Evolutionary conservation across 2,329 filamentous ascomycete genomes (phyloP), one percentile per base, ranked within the genome.

Genomic region (Didymella exigua): DNA sequence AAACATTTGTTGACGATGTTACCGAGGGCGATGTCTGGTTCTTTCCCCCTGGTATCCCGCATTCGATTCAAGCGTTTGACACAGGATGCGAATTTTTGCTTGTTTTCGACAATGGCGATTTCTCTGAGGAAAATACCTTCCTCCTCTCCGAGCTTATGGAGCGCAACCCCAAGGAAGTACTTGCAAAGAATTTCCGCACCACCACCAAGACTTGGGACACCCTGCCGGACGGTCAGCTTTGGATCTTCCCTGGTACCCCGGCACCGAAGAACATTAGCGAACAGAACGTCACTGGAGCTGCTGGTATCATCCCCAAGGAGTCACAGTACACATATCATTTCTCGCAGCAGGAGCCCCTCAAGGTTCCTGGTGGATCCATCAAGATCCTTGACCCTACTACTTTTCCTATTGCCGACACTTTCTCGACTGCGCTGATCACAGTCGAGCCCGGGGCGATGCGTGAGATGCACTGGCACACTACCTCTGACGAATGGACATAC

Each of bases 391-490:
- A 87, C 62, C 78, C 82, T 0, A 67, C 72, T 0, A 84, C 79
- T 1, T 87, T 87, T 71, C 85, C 85, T 5, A 74, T 85, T 24
- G 82, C 85, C 0, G 69, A 67, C 10, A 78, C 77, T 50, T 85
- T 87, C 67, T 82, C 84, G 3, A 80, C 80, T 0, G 84, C 83
- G 0, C 75, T 86, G 1, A 81, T 87, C 9, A 83, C 80, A 2
- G 75, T 87, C 27, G 76, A 85, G 61, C 84, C 85, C 0, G 85
- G 85, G n/a, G 84, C 84, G 1, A 84, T 87, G 82, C 80, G 85
- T 19, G 85, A 87, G 66, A 74, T 88, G 37, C 85, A 87, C 74
- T 87, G 85, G 84, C 84, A 87, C 72, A 81, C 82, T 1, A 79
- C 77, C 1, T 80, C 77, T 8, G 84, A 86, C 66, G 84, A 87